Evolutionary conservation across 1,284 basidiomycete genomes (phyloP).

Genomic region (Heliocybe sulcata): DNA sequence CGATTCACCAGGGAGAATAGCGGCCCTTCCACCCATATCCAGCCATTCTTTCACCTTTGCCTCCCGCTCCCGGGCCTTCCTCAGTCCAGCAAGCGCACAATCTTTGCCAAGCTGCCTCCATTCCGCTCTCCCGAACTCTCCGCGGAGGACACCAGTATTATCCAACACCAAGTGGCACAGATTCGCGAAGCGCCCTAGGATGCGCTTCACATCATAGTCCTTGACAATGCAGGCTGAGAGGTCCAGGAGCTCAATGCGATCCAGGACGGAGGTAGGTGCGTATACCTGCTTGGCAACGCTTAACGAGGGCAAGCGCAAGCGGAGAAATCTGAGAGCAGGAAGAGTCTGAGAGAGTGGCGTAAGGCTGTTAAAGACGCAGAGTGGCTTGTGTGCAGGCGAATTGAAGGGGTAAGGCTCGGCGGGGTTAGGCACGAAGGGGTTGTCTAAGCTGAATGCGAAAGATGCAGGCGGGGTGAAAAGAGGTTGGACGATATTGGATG

Average conservation of each 20-base stretch:
- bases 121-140: conserved; percentile 26
- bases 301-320: too few species aligned
- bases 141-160: conserved; percentile 36
- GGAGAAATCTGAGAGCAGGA: too few species aligned
- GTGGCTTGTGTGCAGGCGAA: too few species aligned
- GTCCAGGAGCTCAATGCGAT: conserved; percentile 44
- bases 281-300: neutral
- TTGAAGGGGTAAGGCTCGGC: too few species aligned
- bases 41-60: conserved; percentile 46
- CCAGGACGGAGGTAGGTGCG: conserved; percentile 23
- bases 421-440: too few species aligned
- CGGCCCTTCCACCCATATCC: conserved; percentile 10
- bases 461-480: too few species aligned
- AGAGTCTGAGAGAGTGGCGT: too few species aligned
- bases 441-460: too few species aligned
- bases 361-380: too few species aligned
- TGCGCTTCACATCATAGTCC: conserved; percentile 38
- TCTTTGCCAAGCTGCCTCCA: conserved; percentile 50
- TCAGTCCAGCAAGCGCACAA: conserved; percentile 46
- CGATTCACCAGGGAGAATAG: neutral
- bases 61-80: conserved; percentile 48
- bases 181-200: conserved; percentile 35
- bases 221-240: conserved; percentile 48
- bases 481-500: too few species aligned
- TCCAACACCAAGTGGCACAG: conserved; percentile 52